Percentiles rank a stretch among this genome's conserved stretches.
These are phyloP conservation scores for Trametes polyzona DNA, from an alignment of 1,284 basidiomycete genomes.

Conservation along the genomic window DNA sequence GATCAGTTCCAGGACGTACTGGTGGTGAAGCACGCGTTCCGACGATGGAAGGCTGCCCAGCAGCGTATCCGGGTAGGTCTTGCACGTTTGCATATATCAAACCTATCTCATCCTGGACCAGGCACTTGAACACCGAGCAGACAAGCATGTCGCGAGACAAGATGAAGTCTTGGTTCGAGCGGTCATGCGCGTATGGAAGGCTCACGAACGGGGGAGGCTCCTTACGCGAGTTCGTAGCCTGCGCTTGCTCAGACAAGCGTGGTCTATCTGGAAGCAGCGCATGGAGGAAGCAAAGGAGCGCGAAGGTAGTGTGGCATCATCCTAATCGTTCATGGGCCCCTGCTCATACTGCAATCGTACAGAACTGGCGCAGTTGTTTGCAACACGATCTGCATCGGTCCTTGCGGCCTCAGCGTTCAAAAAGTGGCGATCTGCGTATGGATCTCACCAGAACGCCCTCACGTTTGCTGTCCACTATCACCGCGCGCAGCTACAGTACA, in stretches of 20 bases:
- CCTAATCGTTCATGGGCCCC: too few relatives aligned
- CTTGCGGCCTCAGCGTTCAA: conserved; percentile 44
- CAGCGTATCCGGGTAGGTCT: conserved; percentile 54
- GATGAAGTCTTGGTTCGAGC: conserved; percentile 68
- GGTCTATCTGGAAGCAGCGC: conserved; percentile 57
- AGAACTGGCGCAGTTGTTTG: conserved; percentile 62
- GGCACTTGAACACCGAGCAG: conserved; percentile 56
- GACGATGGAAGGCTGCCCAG: conserved; percentile 58
- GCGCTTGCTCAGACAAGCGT: conserved; percentile 51
- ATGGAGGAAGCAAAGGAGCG: conserved; percentile 45
- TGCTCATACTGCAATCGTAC: background rate
- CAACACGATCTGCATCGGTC: conserved; percentile 47
- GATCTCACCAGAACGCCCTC: conserved; percentile 53
- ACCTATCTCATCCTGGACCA: conserved; percentile 26
- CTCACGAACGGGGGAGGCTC: conserved; percentile 66
- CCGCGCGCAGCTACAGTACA: conserved; percentile 48
- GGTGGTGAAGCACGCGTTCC: conserved; percentile 50
- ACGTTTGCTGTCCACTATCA: conserved; percentile 56
- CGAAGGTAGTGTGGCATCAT: conserved; percentile 56
- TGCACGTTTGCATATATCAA: background rate
- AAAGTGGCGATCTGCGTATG: conserved; percentile 53
- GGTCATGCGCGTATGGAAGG: conserved; percentile 72
- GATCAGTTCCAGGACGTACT: conserved; percentile 46
- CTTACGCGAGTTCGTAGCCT: conserved; percentile 58
- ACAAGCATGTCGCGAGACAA: conserved; percentile 61